These are phyloP conservation scores for Prunus mongolica DNA, from an alignment of 306 rosid species.

Conservation along the genomic window DNA sequence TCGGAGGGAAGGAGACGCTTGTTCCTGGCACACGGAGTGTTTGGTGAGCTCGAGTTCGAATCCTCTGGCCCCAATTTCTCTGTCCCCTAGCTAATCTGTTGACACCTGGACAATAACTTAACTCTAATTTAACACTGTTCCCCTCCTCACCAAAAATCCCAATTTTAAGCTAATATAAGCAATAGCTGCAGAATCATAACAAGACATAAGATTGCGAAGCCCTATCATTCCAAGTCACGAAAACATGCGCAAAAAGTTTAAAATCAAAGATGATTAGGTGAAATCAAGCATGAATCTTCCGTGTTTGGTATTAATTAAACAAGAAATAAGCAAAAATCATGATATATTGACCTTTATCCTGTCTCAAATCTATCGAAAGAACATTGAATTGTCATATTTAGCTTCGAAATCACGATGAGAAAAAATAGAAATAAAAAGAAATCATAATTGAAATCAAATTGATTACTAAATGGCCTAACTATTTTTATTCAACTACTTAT, in stretches of 20 bases:
- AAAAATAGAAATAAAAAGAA: no score
- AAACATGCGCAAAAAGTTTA: background rate
- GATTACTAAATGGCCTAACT: no score
- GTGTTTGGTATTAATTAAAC: background rate
- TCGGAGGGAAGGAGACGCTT: background rate
- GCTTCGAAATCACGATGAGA: no score
- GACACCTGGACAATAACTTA: no score
- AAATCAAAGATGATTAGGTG: background rate
- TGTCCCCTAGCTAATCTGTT: no score
- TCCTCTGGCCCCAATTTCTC: background rate
- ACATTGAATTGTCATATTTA: no score
- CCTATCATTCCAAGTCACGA: conserved; percentile 6
- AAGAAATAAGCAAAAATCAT: background rate
- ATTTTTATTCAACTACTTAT: no score
- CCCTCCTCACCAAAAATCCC: background rate
- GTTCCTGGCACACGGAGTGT: background rate
- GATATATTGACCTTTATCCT: background rate
- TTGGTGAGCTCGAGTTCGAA: background rate
- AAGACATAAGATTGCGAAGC: background rate
- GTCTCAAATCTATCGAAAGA: no score
- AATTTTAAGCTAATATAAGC: background rate
- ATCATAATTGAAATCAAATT: no score
- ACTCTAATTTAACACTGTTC: no score
- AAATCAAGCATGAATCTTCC: background rate
- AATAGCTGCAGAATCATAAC: background rate